These are phyloP conservation scores for Phytophthora nicotianae DNA, from an alignment of 352 stramenopile species.

Conservation along the genomic window DNA sequence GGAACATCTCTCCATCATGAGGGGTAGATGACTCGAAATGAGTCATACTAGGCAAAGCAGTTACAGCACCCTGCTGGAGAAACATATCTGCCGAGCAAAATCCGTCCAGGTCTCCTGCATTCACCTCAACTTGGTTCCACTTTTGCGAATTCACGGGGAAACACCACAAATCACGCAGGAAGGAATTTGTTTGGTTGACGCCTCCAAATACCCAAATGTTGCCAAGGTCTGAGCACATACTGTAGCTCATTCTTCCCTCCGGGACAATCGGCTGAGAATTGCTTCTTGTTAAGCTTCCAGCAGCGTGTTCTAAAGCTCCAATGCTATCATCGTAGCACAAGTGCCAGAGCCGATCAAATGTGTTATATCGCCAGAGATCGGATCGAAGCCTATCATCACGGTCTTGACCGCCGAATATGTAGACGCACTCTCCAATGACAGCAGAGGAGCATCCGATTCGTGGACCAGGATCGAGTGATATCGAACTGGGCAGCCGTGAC, in stretches of 20 bases:
- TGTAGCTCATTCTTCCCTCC: slow-evolving; percentile 64
- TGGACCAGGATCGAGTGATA: slow-evolving; percentile 78
- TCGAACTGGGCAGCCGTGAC: slow-evolving; percentile 72
- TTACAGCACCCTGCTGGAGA: slow-evolving; percentile 49
- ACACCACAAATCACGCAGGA: slow-evolving; percentile 78
- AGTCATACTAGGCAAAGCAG: slow-evolving; percentile 44
- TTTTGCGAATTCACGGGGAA: slow-evolving; percentile 73
- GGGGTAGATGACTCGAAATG: slow-evolving; percentile 33
- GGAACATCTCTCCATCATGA: slow-evolving; percentile 37
- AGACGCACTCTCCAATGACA: slow-evolving; percentile 86
- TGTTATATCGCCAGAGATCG: slow-evolving; percentile 88
- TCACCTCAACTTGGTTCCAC: slow-evolving; percentile 66
- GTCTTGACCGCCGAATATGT: slow-evolving; percentile 82
- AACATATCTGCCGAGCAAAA: slow-evolving; percentile 51
- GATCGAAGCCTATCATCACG: slow-evolving; percentile 78
- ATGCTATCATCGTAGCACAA: slow-evolving; percentile 87
- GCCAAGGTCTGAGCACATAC: slow-evolving; percentile 75
- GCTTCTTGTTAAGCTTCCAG: slow-evolving; percentile 6
- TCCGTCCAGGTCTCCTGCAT: slow-evolving; percentile 49
- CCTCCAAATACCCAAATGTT: slow-evolving; percentile 87
- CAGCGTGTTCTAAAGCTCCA: slow-evolving; percentile 30
- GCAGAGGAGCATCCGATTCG: slow-evolving; percentile 65
- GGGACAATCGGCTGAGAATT: slow-evolving; percentile 59
- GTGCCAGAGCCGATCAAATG: slow-evolving; percentile 88
- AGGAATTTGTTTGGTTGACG: slow-evolving; percentile 43